phyloP scores from a whole-genome alignment of 768 basidiomycete species.

The Suillus decipiens region DNA sequence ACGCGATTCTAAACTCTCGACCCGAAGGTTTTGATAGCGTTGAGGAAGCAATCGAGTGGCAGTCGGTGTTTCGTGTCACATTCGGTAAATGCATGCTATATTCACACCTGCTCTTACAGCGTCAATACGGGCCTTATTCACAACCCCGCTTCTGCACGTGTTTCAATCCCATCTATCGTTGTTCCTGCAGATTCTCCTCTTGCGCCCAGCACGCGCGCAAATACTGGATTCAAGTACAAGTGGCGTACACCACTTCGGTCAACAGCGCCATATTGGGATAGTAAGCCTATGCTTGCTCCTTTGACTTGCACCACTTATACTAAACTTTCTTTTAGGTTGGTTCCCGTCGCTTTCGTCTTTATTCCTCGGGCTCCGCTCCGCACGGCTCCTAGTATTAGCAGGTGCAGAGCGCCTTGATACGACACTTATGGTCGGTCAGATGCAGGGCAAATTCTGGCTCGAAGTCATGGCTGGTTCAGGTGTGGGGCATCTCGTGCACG shows the following conservation, averaged over 20 bases:
- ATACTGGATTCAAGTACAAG: slow-evolving; percentile 38
- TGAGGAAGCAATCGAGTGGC: slow-evolving; percentile 93
- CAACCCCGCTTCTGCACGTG: slow-evolving; percentile 77
- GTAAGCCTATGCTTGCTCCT: slow-evolving; percentile 41
- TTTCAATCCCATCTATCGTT: slow-evolving; percentile 86
- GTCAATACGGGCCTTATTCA: slow-evolving; percentile 80
- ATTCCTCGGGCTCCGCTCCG: slow-evolving; percentile 78
- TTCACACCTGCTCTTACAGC: slow-evolving; percentile 41
- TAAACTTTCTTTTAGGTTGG: slow-evolving; percentile 64
- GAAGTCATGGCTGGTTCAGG: slow-evolving; percentile 67
- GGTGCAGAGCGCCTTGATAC: slow-evolving; percentile 92
- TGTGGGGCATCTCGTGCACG: slow-evolving; percentile 94
- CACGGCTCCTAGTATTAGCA: slow-evolving; percentile 86
- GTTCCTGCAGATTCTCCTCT: slow-evolving; percentile 44
- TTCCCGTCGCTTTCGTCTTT: slow-evolving; percentile 78
- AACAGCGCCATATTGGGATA: slow-evolving; percentile 88
- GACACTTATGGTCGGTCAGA: slow-evolving; percentile 94
- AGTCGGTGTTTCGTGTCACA: slow-evolving; percentile 57
- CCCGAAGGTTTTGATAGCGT: slow-evolving; percentile 83
- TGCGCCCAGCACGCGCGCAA: slow-evolving; percentile 28
- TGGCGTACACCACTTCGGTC: slow-evolving; percentile 87
- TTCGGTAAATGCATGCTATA: not conserved
- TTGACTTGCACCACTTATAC: not conserved
- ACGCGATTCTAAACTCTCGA: slow-evolving; percentile 78
- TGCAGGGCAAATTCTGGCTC: slow-evolving; percentile 97